Evolutionary conservation across 177 flowering plant genomes (phyloP).

Genomic region (Vitis hybrid): DNA sequence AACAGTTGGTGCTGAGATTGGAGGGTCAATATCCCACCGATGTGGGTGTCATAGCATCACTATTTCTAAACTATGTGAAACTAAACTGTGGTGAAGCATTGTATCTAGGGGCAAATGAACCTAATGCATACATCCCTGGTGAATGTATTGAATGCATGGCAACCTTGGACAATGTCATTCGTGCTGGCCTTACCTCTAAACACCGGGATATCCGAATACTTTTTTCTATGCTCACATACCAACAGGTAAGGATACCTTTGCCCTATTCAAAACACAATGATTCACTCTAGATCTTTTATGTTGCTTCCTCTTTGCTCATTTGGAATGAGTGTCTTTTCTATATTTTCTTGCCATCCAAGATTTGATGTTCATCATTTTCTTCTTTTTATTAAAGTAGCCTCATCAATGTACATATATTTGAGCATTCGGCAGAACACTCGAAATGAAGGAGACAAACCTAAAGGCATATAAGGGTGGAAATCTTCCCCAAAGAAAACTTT

Average conservation of each 20-base stretch:
- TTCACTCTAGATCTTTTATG: background rate
- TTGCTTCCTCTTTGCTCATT: background rate
- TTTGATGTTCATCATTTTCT: too few species aligned
- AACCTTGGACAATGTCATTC: conserved; percentile 93
- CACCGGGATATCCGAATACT: conserved; percentile 71
- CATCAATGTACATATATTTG: too few species aligned
- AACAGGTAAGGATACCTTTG: conserved; percentile 46
- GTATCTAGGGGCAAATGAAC: conserved; percentile 85
- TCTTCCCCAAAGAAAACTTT: too few species aligned
- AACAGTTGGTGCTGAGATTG: conserved; percentile 57
- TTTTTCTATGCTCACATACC: conserved; percentile 93
- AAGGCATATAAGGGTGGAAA: too few species aligned
- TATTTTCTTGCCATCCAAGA: too few species aligned
- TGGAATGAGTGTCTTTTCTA: too few species aligned
- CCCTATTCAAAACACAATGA: background rate
- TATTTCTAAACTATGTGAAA: conserved; percentile 75
- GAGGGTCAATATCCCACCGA: conserved; percentile 85
- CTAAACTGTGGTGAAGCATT: conserved; percentile 89
- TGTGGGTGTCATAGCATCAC: conserved; percentile 77
- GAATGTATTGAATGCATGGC: conserved; percentile 97
- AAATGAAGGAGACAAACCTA: too few species aligned
- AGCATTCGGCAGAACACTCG: too few species aligned
- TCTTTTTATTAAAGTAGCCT: too few species aligned
- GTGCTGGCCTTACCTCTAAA: conserved; percentile 98
- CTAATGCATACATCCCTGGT: conserved; percentile 84